Conservation (phyloP, 148 eudicot genomes). For the Fallopia convolvulus region DNA sequence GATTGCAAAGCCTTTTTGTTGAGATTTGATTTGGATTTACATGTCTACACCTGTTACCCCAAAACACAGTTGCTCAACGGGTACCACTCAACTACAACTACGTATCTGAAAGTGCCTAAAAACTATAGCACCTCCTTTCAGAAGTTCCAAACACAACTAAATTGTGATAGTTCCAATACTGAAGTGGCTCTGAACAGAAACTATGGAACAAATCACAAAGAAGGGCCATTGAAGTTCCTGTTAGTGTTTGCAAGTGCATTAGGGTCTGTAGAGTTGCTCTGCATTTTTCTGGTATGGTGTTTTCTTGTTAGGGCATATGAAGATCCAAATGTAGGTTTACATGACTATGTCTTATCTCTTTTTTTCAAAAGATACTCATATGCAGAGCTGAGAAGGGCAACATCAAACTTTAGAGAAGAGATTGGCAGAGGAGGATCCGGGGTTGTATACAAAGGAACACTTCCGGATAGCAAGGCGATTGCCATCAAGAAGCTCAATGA, state of each 20-base stretch:
- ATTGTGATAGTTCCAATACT: no score
- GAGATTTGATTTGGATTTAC: not conserved
- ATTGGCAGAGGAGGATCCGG: not conserved
- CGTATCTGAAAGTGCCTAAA: not conserved
- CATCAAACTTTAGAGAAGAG: not conserved
- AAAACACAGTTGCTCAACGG: conserved; percentile 14
- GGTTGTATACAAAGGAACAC: not conserved
- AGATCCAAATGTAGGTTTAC: not conserved
- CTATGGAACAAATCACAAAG: not conserved
- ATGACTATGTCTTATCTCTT: not conserved
- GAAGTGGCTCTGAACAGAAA: not conserved
- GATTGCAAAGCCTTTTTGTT: conserved; percentile 19
- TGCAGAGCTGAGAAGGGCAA: not conserved
- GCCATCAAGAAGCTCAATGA: not conserved
- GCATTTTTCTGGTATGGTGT: not conserved
- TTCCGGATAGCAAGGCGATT: not conserved
- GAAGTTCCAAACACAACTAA: no score
- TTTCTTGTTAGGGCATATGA: not conserved
- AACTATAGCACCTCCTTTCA: not conserved
- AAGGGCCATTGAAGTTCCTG: not conserved
- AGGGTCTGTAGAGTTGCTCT: not conserved
- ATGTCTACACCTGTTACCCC: conserved; percentile 2
- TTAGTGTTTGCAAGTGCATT: not conserved
- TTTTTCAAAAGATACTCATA: not conserved
- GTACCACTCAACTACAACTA: not conserved